A percentile compares a stretch with the other conserved stretches of the same genome.
These are phyloP conservation scores for Microbotryum violaceum DNA, from an alignment of 1,284 basidiomycete genomes.

Conservation along the genomic window DNA sequence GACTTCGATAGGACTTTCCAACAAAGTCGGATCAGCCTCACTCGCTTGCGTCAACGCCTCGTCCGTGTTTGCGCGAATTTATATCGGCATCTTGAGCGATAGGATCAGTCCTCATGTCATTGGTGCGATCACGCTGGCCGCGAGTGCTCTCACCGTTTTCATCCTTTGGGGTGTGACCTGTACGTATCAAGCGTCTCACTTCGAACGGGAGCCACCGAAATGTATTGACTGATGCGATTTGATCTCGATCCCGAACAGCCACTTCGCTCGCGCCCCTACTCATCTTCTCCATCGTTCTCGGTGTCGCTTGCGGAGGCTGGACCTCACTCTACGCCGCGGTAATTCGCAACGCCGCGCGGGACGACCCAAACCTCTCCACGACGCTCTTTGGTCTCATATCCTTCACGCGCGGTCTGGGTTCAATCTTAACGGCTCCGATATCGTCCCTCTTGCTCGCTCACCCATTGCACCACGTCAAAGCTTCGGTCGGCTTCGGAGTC, in stretches of 20 bases:
- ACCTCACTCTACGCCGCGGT: constrained; percentile 42
- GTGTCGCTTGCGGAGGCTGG: constrained; percentile 43
- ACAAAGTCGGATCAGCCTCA: constrained; percentile 2
- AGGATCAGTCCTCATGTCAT: constrained; percentile 42
- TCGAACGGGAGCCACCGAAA: not conserved
- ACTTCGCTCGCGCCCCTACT: constrained; percentile 41
- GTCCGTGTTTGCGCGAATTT: constrained; percentile 40
- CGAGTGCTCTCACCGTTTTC: constrained; percentile 41
- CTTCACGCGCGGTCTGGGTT: constrained; percentile 44
- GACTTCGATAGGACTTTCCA: constrained; percentile 11
- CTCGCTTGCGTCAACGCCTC: constrained; percentile 30
- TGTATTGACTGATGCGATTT: not conserved
- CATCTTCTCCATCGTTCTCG: constrained; percentile 42
- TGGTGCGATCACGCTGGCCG: constrained; percentile 37
- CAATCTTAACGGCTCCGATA: constrained; percentile 46
- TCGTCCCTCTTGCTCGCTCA: constrained; percentile 39
- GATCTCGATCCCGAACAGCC: constrained; percentile 17
- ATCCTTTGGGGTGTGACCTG: constrained; percentile 44
- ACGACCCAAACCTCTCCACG: constrained; percentile 42
- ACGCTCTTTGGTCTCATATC: constrained; percentile 43
- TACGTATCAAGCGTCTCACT: not conserved
- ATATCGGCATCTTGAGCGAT: constrained; percentile 43
- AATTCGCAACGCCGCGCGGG: constrained; percentile 41
- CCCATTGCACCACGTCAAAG: not conserved
- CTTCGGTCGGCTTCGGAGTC: constrained; percentile 10